A percentile compares a stretch with the other conserved stretches of the same genome.
phyloP scores from a whole-genome alignment of 495 filamentous ascomycete genomes.

The Physcia stellaris region DNA sequence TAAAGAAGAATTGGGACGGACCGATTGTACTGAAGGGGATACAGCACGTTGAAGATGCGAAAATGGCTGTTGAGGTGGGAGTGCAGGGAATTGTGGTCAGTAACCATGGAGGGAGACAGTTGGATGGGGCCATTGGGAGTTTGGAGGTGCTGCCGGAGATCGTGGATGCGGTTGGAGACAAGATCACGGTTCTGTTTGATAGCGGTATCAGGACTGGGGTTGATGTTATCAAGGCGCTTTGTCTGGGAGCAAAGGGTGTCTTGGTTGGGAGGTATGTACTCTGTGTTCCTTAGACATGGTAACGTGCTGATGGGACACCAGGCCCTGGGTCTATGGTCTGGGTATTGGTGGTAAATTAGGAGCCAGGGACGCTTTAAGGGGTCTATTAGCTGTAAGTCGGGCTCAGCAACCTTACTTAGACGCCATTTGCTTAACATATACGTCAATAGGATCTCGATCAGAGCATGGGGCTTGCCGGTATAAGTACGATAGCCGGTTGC shows the following conservation, averaged over 20 bases:
- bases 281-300: not conserved
- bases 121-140: constrained; percentile 47
- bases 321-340: constrained; percentile 20
- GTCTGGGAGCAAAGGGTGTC: constrained; percentile 38
- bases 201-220: constrained; percentile 33
- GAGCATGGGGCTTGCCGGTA: constrained; percentile 44
- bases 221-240: constrained; percentile 37
- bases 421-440: no score
- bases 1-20: constrained; percentile 47
- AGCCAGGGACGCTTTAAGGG: constrained; percentile 16
- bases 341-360: constrained; percentile 17
- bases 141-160: constrained; percentile 31
- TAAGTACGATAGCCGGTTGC: constrained; percentile 37
- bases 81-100: constrained; percentile 43
- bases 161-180: constrained; percentile 31
- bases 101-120: constrained; percentile 49
- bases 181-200: constrained; percentile 33
- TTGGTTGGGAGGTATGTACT: constrained; percentile 28
- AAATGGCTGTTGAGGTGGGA: constrained; percentile 37
- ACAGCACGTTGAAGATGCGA: constrained; percentile 38
- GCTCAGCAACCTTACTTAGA: no score
- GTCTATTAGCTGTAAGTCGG: constrained; percentile 18
- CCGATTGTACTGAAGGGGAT: constrained; percentile 47
- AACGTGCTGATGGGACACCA: not conserved
- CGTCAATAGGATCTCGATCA: constrained; percentile 38